Conservation (phyloP, 805 yeast species). For the Priceomyces carsonii region DNA sequence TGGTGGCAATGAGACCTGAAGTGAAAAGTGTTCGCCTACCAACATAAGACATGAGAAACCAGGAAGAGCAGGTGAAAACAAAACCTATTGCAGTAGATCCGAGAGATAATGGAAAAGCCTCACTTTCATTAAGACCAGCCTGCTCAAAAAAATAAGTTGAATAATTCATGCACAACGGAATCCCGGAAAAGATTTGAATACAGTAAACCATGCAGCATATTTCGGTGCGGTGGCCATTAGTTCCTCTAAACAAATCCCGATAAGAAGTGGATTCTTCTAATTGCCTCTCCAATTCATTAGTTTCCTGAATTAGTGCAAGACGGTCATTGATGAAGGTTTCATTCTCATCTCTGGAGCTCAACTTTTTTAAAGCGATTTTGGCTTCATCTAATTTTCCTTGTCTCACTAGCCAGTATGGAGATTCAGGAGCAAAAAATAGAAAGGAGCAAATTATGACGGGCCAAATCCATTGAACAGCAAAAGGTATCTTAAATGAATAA, state of each 20-base stretch:
- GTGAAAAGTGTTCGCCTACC: too few species aligned
- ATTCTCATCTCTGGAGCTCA: conserved; percentile 43
- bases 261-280: background rate
- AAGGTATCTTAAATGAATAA: conserved; percentile 40
- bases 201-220: background rate
- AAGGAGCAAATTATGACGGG: conserved; percentile 36
- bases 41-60: too few species aligned
- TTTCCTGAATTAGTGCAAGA: background rate
- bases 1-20: too few species aligned
- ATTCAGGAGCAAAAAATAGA: conserved; percentile 46
- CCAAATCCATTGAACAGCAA: conserved; percentile 43
- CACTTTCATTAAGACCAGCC: conserved; percentile 26
- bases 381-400: conserved; percentile 46
- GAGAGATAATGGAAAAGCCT: conserved; percentile 32
- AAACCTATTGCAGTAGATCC: too few species aligned
- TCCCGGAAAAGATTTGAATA: background rate
- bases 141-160: too few species aligned
- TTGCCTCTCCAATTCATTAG: background rate
- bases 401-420: conserved; percentile 50
- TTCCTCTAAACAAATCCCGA: background rate
- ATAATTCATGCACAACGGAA: background rate
- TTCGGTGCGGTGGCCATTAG: background rate
- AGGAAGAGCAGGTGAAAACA: too few species aligned
- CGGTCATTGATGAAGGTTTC: background rate
- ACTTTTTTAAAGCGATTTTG: conserved; percentile 36